phyloP scores from a whole-genome alignment of 202 grass and related monocot species.

The Schoenoplectus tabernaemontani region DNA sequence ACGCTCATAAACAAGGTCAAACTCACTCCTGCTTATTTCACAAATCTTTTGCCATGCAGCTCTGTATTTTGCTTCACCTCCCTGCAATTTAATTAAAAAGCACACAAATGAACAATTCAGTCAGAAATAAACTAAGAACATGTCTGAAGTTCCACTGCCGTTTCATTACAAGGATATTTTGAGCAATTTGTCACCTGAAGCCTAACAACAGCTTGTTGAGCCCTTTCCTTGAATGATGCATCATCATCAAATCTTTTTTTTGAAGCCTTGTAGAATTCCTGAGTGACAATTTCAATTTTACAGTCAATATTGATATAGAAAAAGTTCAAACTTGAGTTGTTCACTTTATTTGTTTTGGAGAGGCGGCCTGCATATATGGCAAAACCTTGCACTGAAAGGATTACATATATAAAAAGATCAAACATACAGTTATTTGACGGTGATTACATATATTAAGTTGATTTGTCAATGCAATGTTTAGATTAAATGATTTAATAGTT shows the following conservation, averaged over 20 bases:
- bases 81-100: slow-evolving; percentile 33
- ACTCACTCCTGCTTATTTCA: slow-evolving; percentile 82
- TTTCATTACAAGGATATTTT: not conserved
- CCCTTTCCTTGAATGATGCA: slow-evolving; percentile 64
- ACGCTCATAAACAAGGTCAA: slow-evolving; percentile 70
- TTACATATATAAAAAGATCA: too few relatives aligned
- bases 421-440: not conserved
- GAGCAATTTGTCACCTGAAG: slow-evolving; percentile 51
- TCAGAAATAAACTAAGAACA: not conserved
- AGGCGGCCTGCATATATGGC: not conserved
- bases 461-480: not conserved
- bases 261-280: slow-evolving; percentile 95
- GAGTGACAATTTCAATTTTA: slow-evolving; percentile 25
- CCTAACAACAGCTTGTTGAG: slow-evolving; percentile 77
- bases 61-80: slow-evolving; percentile 68
- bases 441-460: not conserved
- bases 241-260: slow-evolving; percentile 80
- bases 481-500: not conserved
- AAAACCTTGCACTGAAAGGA: not conserved
- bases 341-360: not conserved
- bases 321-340: not conserved
- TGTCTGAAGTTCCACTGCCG: not conserved
- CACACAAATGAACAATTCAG: not conserved
- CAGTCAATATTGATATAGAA: slow-evolving; percentile 4
- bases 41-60: slow-evolving; percentile 93